phyloP scores from a whole-genome alignment of 176 grass and related monocot species.

The Tuctoria greenei region DNA sequence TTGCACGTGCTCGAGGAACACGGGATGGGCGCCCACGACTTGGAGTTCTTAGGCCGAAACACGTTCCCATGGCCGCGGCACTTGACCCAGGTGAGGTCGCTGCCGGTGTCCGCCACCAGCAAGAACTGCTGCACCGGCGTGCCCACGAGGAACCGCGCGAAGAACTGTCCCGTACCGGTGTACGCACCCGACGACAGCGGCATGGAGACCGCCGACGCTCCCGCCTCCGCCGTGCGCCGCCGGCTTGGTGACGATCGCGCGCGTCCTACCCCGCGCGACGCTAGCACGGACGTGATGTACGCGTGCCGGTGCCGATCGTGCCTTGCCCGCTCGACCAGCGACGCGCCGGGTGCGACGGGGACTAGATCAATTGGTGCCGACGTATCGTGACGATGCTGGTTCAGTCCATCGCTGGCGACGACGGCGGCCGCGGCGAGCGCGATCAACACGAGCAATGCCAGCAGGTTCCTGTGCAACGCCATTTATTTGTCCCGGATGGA shows the following conservation, averaged over 20 bases:
- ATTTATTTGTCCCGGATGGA: not conserved
- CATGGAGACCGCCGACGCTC: constrained; percentile 57
- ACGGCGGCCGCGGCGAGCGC: not conserved
- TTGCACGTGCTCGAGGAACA: constrained; percentile 66
- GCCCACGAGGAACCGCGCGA: constrained; percentile 82
- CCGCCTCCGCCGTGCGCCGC: constrained; percentile 36
- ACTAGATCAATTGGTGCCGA: constrained; percentile 3
- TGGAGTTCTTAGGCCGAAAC: constrained; percentile 47
- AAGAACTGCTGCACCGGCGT: constrained; percentile 78
- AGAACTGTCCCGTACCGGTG: constrained; percentile 72
- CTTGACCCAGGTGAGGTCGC: constrained; percentile 98
- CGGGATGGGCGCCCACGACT: constrained; percentile 49
- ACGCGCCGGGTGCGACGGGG: constrained; percentile 25
- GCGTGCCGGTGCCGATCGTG: constrained; percentile 41
- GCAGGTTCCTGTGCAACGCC: not conserved
- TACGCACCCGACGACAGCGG: constrained; percentile 75
- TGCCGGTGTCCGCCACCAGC: constrained; percentile 86
- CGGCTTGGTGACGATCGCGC: too few relatives aligned
- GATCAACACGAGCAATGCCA: not conserved
- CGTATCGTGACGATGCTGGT: not conserved
- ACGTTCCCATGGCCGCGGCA: constrained; percentile 39
- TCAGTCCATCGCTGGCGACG: not conserved
- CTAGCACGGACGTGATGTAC: constrained; percentile 30
- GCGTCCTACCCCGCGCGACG: too few relatives aligned
- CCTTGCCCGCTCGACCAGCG: constrained; percentile 14